These are phyloP conservation scores for Eimeria falciformis DNA, from an alignment of 169 alveolate genomes.

Conservation along the genomic window DNA sequence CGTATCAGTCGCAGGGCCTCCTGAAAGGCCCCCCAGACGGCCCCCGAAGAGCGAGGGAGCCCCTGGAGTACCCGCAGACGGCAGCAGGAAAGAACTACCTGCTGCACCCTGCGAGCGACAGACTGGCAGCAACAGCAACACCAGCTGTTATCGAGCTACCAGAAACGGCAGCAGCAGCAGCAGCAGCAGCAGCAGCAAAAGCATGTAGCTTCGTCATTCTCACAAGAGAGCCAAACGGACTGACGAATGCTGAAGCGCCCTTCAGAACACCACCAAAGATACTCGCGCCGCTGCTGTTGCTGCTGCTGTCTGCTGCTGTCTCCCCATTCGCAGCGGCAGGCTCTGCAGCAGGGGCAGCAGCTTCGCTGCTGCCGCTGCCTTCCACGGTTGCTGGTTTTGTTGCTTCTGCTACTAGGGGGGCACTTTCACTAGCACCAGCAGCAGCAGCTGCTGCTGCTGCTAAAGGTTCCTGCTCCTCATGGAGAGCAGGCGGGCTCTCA, in stretches of 20 bases:
- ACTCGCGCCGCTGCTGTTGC: slow-evolving; percentile 13
- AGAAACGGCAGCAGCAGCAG: background rate
- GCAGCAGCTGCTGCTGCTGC: slow-evolving; percentile 15
- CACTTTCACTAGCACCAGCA: background rate
- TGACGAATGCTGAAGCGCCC: slow-evolving; percentile 45
- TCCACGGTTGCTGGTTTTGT: background rate
- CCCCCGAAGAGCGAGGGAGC: slow-evolving; percentile 57
- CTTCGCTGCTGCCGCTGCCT: background rate
- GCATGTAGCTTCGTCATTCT: background rate
- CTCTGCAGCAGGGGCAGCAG: slow-evolving; percentile 21
- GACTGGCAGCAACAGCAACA: background rate
- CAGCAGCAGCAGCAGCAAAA: background rate
- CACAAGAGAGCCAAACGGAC: slow-evolving; percentile 60
- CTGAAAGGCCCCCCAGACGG: background rate
- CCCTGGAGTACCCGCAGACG: slow-evolving; percentile 30
- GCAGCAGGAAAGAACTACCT: slow-evolving; percentile 57
- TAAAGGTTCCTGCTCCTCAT: too few relatives aligned
- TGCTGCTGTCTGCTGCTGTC: slow-evolving; percentile 34
- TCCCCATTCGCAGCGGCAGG: slow-evolving; percentile 46
- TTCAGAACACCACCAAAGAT: slow-evolving; percentile 43
- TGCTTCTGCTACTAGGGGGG: background rate
- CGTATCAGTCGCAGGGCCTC: slow-evolving; percentile 19
- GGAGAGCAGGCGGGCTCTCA: too few relatives aligned
- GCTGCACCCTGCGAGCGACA: slow-evolving; percentile 37
- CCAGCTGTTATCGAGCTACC: background rate